Evolutionary conservation across 1,284 basidiomycete genomes (phyloP).

Genomic region (Naganishia liquefaciens): DNA sequence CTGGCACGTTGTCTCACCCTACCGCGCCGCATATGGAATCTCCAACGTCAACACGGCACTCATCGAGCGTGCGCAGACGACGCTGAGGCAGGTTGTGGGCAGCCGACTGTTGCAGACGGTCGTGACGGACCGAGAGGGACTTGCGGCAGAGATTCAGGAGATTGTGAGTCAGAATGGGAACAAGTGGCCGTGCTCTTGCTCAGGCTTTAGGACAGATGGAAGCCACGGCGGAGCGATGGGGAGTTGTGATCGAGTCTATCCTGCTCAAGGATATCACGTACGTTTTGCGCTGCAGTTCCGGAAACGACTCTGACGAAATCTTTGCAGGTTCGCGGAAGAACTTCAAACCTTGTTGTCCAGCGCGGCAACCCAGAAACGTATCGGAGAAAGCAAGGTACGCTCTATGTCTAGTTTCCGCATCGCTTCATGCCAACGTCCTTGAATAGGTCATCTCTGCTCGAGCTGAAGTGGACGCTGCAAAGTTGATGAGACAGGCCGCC

Average conservation of each 20-base stretch:
- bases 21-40: slow-evolving; percentile 91
- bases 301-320: background rate
- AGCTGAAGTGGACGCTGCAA: slow-evolving; percentile 91
- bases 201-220: slow-evolving; percentile 43
- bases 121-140: slow-evolving; percentile 82
- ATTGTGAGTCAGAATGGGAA: slow-evolving; percentile 63
- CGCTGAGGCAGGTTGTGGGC: slow-evolving; percentile 90
- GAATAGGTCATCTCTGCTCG: slow-evolving; percentile 89
- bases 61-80: slow-evolving; percentile 91
- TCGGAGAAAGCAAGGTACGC: slow-evolving; percentile 74
- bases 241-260: slow-evolving; percentile 91
- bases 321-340: slow-evolving; percentile 85
- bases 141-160: slow-evolving; percentile 92
- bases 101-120: slow-evolving; percentile 66
- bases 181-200: background rate
- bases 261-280: slow-evolving; percentile 63
- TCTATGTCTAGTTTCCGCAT: background rate
- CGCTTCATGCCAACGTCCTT: background rate
- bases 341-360: slow-evolving; percentile 88
- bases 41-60: slow-evolving; percentile 82
- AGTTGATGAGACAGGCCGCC: slow-evolving; percentile 75
- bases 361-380: slow-evolving; percentile 70
- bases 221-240: slow-evolving; percentile 75
- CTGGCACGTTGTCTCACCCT: slow-evolving; percentile 73
- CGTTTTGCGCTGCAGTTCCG: background rate